Conservation (phyloP, 169 alveolate species). For the Plasmodium inui region DNA sequence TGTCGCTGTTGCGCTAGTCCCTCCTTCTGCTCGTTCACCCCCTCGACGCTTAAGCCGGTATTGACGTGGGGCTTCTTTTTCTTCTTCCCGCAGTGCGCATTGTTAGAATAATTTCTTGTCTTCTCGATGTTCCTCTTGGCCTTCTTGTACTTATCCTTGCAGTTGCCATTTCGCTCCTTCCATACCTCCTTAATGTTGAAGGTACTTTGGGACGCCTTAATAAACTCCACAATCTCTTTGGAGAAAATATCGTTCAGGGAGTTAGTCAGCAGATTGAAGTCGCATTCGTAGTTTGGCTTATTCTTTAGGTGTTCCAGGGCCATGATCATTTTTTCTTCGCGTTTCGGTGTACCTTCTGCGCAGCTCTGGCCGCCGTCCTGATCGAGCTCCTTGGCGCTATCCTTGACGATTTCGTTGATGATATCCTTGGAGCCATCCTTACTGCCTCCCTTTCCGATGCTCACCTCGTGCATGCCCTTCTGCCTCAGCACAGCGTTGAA, state of each 20-base stretch:
- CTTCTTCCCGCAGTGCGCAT: slow-evolving; percentile 4
- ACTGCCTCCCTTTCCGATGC: too few species aligned
- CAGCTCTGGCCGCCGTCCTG: neutral
- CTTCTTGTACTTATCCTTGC: slow-evolving; percentile 47
- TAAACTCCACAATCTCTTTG: slow-evolving; percentile 71
- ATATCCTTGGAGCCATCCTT: too few species aligned
- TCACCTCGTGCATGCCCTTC: neutral
- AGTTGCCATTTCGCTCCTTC: slow-evolving; percentile 39
- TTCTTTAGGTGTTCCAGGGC: neutral
- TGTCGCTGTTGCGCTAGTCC: too few species aligned
- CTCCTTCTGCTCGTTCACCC: neutral
- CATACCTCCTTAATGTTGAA: slow-evolving; percentile 63
- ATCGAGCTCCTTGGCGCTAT: too few species aligned
- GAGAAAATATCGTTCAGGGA: slow-evolving; percentile 70
- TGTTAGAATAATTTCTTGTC: slow-evolving; percentile 16
- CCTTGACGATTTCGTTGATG: neutral
- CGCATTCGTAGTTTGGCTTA: slow-evolving; percentile 36
- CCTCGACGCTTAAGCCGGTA: neutral
- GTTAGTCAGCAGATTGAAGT: slow-evolving; percentile 47
- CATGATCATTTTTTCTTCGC: neutral
- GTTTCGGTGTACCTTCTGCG: neutral
- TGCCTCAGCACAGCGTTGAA: neutral
- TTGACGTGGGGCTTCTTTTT: neutral
- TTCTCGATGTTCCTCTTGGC: slow-evolving; percentile 33
- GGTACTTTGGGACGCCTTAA: slow-evolving; percentile 60